Base-by-base conservation (phyloP, 768 basidiomycete genomes). In the Kwoniella dendrophila region DNA sequence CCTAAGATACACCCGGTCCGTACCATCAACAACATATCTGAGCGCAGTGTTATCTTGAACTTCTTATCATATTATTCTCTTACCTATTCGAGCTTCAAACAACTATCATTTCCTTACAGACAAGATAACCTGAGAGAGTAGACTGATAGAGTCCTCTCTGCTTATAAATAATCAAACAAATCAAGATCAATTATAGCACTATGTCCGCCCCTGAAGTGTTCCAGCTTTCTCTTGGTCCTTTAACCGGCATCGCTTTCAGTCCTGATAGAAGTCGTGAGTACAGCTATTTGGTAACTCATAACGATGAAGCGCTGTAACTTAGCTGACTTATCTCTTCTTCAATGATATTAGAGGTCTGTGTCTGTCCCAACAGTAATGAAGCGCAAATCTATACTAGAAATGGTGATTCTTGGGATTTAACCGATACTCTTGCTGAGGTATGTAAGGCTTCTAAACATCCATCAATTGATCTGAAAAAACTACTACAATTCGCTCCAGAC, bases 191-290 rank as follows among this genome's bases (percentile, higher is more conserved):
- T 36, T 36, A 36, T 8, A 8, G 16, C 34, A 41, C 54, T 30
- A 87, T 86, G 87, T 85, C 90, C 80, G 78, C 85, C 30, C 89
- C 90, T 48, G 86, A 93, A 83, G 83, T 90, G 5, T 88, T 85
- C 78, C 84, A 84, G 55, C 83, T 97, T 48, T 83, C 89, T n/a
- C 86, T 90, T 72, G 85, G 85, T 0, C 92, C 94, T 30, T 84
- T 99, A 52, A 92, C 91, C 2, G 87, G 87, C 41, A 92, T 96
- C 79, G 85, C 91, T 1, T 98, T 98, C 85, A 94, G 87, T 72
- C 87, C 87, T 24, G 90, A 95, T 77, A 86, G 90, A 68, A 83
- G 82, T 64, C 89, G 95, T 97, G 70, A 80, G 90, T 84, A 27
- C 11, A 29, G 16, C 22, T 20, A n/a, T 33, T 29, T 22, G 32